Evolutionary conservation across 169 alveolate genomes (phyloP).

Genomic region (Plasmodium gonderi): DNA sequence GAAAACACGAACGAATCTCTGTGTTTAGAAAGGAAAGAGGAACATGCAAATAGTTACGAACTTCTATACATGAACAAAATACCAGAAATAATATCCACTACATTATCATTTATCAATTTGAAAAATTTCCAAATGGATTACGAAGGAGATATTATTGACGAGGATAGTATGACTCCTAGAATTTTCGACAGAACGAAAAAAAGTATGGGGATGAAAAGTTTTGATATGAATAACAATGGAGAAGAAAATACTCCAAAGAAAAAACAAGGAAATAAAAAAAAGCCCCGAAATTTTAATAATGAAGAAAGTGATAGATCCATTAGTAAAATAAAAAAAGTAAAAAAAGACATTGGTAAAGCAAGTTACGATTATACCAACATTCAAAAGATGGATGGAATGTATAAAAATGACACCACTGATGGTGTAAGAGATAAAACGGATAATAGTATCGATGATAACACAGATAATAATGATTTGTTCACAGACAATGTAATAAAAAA

Average conservation of each 20-base stretch:
- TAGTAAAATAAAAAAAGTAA: not conserved
- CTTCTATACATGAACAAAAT: not conserved
- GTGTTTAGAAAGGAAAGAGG: not conserved
- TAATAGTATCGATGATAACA: not conserved
- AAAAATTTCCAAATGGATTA: slow-evolving; percentile 10
- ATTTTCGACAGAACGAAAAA: slow-evolving; percentile 73
- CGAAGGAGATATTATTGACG: slow-evolving; percentile 52
- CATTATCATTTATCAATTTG: not conserved
- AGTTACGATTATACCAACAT: not conserved
- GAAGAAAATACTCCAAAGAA: not conserved
- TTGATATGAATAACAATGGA: not conserved
- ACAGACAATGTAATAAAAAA: not conserved
- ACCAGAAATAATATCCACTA: not conserved
- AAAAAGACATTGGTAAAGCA: not conserved
- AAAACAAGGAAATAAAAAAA: not conserved
- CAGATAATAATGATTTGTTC: not conserved
- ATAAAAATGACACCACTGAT: not conserved
- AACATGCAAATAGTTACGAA: not conserved
- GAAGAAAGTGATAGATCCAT: not conserved
- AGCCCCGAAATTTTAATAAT: not conserved
- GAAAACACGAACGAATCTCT: not conserved
- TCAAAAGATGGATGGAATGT: not conserved
- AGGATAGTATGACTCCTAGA: slow-evolving; percentile 62
- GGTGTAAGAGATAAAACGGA: not conserved
- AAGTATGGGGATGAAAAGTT: slow-evolving; percentile 43